phyloP scores from a whole-genome alignment of 2,329 filamentous ascomycete genomes.

The Penicillium sumatraense region DNA sequence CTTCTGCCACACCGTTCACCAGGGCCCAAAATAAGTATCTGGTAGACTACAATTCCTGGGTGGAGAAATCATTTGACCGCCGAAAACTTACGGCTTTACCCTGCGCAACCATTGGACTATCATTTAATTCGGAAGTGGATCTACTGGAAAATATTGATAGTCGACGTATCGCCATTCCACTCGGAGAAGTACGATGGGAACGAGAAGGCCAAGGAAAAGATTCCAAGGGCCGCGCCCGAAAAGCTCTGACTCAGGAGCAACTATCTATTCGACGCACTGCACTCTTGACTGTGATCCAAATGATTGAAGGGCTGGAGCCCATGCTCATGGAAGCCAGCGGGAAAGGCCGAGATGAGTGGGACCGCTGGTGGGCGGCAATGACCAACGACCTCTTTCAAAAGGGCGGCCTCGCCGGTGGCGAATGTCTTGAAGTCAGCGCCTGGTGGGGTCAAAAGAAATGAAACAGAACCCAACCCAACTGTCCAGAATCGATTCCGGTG shows the following conservation, averaged over 20 bases:
- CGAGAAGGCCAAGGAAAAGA: slow-evolving; percentile 60
- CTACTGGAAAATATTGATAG: slow-evolving; percentile 70
- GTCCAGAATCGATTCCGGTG: slow-evolving; percentile 30
- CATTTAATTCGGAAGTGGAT: slow-evolving; percentile 80
- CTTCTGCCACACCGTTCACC: slow-evolving; percentile 79
- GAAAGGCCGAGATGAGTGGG: slow-evolving; percentile 91
- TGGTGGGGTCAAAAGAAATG: slow-evolving; percentile 67
- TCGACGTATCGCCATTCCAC: slow-evolving; percentile 81
- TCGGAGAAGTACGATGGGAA: slow-evolving; percentile 87
- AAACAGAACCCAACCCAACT: slow-evolving; percentile 13
- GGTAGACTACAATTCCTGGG: slow-evolving; percentile 82
- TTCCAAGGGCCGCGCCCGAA: slow-evolving; percentile 40
- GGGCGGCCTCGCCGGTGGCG: slow-evolving; percentile 77
- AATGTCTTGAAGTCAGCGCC: slow-evolving; percentile 74
- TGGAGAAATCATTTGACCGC: slow-evolving; percentile 73
- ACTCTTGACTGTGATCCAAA: slow-evolving; percentile 77
- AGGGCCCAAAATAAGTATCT: slow-evolving; percentile 81
- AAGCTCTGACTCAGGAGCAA: slow-evolving; percentile 69
- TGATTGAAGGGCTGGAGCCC: slow-evolving; percentile 85
- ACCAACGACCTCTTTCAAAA: slow-evolving; percentile 81
- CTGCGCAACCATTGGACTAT: slow-evolving; percentile 76
- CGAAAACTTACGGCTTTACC: slow-evolving; percentile 74
- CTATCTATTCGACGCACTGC: slow-evolving; percentile 76
- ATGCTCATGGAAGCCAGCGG: slow-evolving; percentile 79
- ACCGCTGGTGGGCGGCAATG: slow-evolving; percentile 85